Conservation (phyloP, 306 rosid genomes). For the Prosopis cineraria region DNA sequence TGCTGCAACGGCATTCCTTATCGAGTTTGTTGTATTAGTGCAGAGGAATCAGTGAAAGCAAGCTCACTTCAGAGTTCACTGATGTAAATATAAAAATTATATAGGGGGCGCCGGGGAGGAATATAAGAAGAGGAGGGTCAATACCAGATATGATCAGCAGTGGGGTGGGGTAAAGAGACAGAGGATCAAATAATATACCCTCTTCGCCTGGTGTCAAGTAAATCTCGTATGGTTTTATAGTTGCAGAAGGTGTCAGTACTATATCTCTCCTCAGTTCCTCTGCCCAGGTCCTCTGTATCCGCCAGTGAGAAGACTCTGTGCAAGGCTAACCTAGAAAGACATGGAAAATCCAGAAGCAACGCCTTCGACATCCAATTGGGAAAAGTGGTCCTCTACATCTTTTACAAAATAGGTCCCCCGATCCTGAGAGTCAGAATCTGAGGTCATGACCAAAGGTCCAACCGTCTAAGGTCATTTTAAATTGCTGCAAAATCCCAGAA, state of each 20-base stretch:
- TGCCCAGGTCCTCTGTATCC: conserved; percentile 41
- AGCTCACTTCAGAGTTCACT: not conserved
- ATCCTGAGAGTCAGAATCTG: conserved; percentile 32
- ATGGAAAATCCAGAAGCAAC: conserved; percentile 25
- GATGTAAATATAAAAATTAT: not conserved
- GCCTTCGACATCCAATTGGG: conserved; percentile 21
- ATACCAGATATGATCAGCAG: conserved; percentile 15
- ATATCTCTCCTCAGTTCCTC: conserved; percentile 29
- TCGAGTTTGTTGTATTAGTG: conserved; percentile 3
- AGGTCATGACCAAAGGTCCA: conserved; percentile 26
- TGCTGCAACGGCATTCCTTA: not conserved
- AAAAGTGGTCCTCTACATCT: conserved; percentile 33
- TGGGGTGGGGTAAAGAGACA: conserved; percentile 38
- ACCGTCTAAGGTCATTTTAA: conserved; percentile 3
- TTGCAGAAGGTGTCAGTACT: conserved; percentile 45
- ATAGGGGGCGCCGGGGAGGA: too few relatives aligned
- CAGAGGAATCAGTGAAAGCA: not conserved
- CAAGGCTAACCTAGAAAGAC: conserved; percentile 41
- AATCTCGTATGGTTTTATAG: conserved; percentile 25
- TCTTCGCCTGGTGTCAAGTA: conserved; percentile 30
- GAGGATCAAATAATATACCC: conserved; percentile 31
- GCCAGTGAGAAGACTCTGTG: conserved; percentile 34
- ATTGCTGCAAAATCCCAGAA: conserved; percentile 3
- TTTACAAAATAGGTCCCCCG: conserved; percentile 12
- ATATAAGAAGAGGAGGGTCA: not conserved